Evolutionary conservation across 2,329 filamentous ascomycete species (phyloP), one percentile per base, ranked within the genome.

Genomic region (Ascochyta koolunga): DNA sequence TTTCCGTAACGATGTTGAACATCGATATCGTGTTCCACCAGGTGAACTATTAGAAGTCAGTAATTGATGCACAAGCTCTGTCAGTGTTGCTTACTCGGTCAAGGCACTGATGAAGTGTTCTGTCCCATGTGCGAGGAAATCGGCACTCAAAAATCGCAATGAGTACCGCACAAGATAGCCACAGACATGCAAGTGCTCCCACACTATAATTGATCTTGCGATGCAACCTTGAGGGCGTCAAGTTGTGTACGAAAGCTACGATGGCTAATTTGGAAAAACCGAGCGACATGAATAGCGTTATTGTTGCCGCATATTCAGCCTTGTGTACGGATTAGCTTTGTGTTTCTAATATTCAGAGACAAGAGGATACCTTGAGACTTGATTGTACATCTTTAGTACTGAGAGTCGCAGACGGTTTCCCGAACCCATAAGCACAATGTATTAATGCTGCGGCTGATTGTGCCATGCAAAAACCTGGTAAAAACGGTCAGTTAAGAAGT

Each of bases 191-290:
- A 36, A 62, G 31, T 15, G 7, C 46, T 9, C 59, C 50, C 3
- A 65, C 24, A 4, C 36, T 55, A 9, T 57, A 55, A 37, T 64
- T 65, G 27, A 66, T 54, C 37, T 37, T 54, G 11, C 43, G 56
- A 39, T 66, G 51, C 3, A 57, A 18, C 11, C 45, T 41, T 3
- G 58, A 64, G 3, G 67, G 64, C 1, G 64, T 62, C 19, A 71
- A 50, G 22, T 51, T 57, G 16, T 63, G 50, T 5, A 69, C 59
- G 32, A 71, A 68, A 7, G 64, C 60, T 15, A 65, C 56, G 25
- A 70, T 54, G 22, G 62, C 62, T 10, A 71, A 54, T 39, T 70
- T 71, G 10, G 68, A 68, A 35, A 69, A 60, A 10, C 64, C 62
- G 16, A 70, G 54, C 25, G 62, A 60, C 10, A 60, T 21, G 38